phyloP scores from a whole-genome alignment of 2,329 filamentous ascomycete species.

The Chrysoporthe austroafricana region DNA sequence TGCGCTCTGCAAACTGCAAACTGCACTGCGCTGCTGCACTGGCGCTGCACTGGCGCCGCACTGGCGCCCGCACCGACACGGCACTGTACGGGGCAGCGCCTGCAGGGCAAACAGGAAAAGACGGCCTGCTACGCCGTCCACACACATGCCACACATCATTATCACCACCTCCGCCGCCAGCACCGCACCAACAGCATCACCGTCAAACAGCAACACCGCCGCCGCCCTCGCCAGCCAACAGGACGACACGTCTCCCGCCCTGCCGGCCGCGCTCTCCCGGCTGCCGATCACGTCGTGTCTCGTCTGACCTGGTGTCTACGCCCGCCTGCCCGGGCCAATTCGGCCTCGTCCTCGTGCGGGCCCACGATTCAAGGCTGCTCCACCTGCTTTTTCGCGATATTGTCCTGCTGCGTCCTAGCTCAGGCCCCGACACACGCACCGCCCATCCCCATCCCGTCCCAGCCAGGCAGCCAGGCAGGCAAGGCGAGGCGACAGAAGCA shows the following conservation, averaged over 20 bases:
- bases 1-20: neutral
- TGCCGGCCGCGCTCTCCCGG: neutral
- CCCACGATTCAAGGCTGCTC: slow-evolving; percentile 10
- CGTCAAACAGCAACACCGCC: neutral
- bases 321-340: neutral
- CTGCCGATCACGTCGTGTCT: neutral
- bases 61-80: neutral
- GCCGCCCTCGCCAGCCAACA: neutral
- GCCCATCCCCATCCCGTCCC: neutral
- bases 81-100: neutral
- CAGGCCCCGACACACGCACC: slow-evolving; percentile 5
- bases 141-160: neutral
- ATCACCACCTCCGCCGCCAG: neutral
- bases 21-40: neutral
- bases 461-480: neutral
- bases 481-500: neutral
- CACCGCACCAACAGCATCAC: neutral
- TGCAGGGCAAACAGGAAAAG: neutral
- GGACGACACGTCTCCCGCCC: neutral
- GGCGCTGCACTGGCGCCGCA: neutral
- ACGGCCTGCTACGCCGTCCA: neutral
- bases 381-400: slow-evolving; percentile 8
- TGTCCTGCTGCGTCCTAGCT: slow-evolving; percentile 14
- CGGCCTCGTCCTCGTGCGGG: slow-evolving; percentile 1
- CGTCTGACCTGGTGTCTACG: neutral